Conservation (phyloP, 176 grass and related monocot genomes). For the Carex parvula region DNA sequence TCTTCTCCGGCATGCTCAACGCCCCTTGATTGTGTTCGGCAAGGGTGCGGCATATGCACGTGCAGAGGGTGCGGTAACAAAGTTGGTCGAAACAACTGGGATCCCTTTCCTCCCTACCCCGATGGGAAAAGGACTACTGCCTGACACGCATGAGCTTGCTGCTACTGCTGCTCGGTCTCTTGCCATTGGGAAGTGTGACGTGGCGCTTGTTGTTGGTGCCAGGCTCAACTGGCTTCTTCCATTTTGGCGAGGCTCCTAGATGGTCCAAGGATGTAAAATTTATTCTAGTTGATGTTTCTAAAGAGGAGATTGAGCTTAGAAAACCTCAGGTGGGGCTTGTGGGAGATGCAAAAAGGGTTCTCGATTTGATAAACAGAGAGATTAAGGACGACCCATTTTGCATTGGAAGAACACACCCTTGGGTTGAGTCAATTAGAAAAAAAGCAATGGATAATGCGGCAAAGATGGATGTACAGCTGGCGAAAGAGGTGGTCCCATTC, state of each 20-base stretch:
- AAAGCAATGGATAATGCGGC: constrained; percentile 64
- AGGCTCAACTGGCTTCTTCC: constrained; percentile 94
- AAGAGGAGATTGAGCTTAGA: constrained; percentile 82
- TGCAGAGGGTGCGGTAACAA: constrained; percentile 59
- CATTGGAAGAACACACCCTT: constrained; percentile 62
- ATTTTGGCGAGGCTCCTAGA: constrained; percentile 77
- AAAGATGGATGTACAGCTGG: constrained; percentile 75
- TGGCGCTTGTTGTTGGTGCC: constrained; percentile 63
- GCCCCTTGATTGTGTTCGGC: constrained; percentile 68
- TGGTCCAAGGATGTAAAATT: constrained; percentile 96
- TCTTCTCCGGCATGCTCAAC: constrained; percentile 59
- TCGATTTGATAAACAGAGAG: constrained; percentile 66
- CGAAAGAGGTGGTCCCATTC: constrained; percentile 70
- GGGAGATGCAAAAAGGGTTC: constrained; percentile 63
- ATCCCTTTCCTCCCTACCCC: constrained; percentile 89
- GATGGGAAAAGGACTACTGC: constrained; percentile 89
- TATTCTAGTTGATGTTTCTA: constrained; percentile 63
- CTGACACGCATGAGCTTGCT: constrained; percentile 68
- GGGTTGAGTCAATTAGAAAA: constrained; percentile 79
- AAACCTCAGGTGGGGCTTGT: constrained; percentile 66
- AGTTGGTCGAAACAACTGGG: constrained; percentile 73
- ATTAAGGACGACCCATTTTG: constrained; percentile 91
- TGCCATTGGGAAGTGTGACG: constrained; percentile 71
- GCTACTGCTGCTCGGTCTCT: constrained; percentile 75
- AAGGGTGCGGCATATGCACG: constrained; percentile 76